A percentile compares a stretch with the other conserved stretches of the same genome.
Evolutionary conservation across 2,329 filamentous ascomycete genomes (phyloP).

Genomic region (Clonostachys solani): DNA sequence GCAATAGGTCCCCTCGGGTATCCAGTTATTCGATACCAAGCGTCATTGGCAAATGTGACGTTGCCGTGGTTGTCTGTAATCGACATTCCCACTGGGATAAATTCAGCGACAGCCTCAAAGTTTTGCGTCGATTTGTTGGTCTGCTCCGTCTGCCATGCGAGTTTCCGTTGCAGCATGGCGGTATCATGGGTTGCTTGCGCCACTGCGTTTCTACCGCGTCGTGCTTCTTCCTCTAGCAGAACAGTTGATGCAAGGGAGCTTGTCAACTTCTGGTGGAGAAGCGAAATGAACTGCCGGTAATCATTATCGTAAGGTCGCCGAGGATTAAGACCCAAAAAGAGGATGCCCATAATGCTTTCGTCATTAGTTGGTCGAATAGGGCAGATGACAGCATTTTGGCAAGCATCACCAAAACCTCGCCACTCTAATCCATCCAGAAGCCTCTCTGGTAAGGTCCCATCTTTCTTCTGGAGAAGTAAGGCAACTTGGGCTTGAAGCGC

Average conservation of each 20-base stretch:
- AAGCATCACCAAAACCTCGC: constrained; percentile 62
- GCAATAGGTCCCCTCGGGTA: constrained; percentile 25
- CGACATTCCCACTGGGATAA: constrained; percentile 71
- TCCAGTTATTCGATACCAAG: constrained; percentile 52
- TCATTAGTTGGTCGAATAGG: constrained; percentile 65
- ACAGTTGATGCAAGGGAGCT: constrained; percentile 68
- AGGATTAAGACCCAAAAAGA: constrained; percentile 68
- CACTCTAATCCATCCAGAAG: constrained; percentile 56
- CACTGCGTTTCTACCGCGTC: constrained; percentile 45
- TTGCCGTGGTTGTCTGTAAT: constrained; percentile 62
- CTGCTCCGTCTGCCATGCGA: constrained; percentile 51
- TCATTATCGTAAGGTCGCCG: constrained; percentile 69
- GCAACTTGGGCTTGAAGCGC: constrained; percentile 30
- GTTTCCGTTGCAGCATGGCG: constrained; percentile 60
- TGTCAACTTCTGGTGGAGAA: constrained; percentile 52
- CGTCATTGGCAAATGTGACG: constrained; percentile 68
- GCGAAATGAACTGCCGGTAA: constrained; percentile 62
- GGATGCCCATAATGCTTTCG: constrained; percentile 61
- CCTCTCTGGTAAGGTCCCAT: constrained; percentile 50
- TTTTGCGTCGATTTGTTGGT: constrained; percentile 53
- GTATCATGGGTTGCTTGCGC: constrained; percentile 64
- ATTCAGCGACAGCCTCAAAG: constrained; percentile 68
- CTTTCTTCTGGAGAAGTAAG: constrained; percentile 31
- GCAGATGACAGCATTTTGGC: constrained; percentile 61
- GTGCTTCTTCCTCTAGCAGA: constrained; percentile 66